Conservation (phyloP, 2,329 filamentous ascomycete genomes). For the Talaromyces sp. region DNA sequence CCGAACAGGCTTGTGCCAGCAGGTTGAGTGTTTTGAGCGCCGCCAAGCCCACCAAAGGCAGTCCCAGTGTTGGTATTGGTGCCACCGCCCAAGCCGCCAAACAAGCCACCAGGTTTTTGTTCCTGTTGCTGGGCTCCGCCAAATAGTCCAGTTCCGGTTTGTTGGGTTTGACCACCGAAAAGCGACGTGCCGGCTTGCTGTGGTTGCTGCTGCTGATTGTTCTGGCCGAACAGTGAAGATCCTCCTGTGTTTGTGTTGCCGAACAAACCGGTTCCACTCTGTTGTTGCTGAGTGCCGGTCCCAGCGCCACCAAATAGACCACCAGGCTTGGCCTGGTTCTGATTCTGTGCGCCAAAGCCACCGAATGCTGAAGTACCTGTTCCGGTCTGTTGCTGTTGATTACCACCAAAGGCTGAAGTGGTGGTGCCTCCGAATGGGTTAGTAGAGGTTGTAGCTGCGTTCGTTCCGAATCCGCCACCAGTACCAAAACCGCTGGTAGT, state of each 20-base stretch:
- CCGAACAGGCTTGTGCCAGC: constrained; percentile 39
- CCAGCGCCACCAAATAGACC: constrained; percentile 35
- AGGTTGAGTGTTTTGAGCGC: constrained; percentile 37
- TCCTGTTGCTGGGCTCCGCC: constrained; percentile 27
- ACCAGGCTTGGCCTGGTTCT: constrained; percentile 32
- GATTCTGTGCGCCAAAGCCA: constrained; percentile 33
- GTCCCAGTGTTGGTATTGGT: constrained; percentile 19
- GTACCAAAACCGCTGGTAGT: constrained; percentile 23
- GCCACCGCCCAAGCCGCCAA: constrained; percentile 44
- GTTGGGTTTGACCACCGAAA: constrained; percentile 33
- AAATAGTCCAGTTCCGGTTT: constrained; percentile 29
- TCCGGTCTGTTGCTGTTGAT: constrained; percentile 27
- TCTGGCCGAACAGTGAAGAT: constrained; percentile 32
- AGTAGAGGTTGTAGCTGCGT: constrained; percentile 29
- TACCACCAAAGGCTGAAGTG: constrained; percentile 39
- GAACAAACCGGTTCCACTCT: constrained; percentile 40
- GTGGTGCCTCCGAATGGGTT: constrained; percentile 35
- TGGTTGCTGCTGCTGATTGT: constrained; percentile 29
- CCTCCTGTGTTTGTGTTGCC: constrained; percentile 22
- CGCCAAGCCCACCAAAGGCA: constrained; percentile 36
- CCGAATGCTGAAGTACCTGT: constrained; percentile 29
- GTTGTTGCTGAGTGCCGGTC: constrained; percentile 37
- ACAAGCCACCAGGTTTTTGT: constrained; percentile 27
- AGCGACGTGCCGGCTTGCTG: constrained; percentile 33
- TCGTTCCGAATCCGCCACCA: constrained; percentile 27